Conservation (phyloP, 345 rosid species). For the Sisymbrium irio region DNA sequence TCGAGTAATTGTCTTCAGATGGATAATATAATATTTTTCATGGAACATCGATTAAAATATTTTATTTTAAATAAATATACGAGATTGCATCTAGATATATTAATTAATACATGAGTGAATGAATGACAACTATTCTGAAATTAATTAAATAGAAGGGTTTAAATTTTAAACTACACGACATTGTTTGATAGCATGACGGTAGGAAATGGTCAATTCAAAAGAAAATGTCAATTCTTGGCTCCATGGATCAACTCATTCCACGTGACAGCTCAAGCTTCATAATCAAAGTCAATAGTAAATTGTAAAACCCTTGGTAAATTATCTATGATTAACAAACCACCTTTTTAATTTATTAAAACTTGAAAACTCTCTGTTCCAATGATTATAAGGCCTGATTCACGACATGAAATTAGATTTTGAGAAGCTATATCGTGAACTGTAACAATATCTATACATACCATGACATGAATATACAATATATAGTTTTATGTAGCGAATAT, state of each 20-base stretch:
- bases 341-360: too few species aligned
- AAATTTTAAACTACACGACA: neutral
- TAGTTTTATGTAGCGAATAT: too few species aligned
- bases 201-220: conserved; percentile 3
- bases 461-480: too few species aligned
- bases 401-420: too few species aligned
- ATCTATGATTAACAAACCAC: too few species aligned
- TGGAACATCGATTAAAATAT: neutral
- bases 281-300: neutral
- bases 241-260: conserved; percentile 12
- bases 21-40: neutral
- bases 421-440: too few species aligned
- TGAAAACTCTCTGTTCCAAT: too few species aligned
- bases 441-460: too few species aligned
- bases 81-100: neutral
- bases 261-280: conserved; percentile 19
- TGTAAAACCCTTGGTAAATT: too few species aligned
- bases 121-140: neutral
- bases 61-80: neutral
- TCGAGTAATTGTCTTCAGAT: neutral
- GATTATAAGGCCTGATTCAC: too few species aligned
- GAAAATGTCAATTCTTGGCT: conserved; percentile 13
- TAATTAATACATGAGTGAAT: neutral
- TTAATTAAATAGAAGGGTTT: neutral
- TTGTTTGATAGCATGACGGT: neutral